phyloP scores from a whole-genome alignment of 2,329 filamentous ascomycete genomes.

The Ustulina deusta region DNA sequence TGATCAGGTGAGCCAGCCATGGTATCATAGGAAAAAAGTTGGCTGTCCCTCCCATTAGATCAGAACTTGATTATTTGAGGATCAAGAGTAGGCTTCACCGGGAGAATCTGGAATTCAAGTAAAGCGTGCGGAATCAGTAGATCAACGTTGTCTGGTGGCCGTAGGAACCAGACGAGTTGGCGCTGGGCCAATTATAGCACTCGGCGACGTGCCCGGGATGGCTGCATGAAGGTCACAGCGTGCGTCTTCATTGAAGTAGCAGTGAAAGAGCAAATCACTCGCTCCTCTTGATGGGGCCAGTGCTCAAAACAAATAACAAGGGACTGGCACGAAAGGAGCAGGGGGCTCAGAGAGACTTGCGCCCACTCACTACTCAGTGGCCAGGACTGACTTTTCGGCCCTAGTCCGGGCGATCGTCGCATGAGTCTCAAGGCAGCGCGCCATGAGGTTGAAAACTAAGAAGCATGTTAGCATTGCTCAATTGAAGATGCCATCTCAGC shows the following conservation, averaged over 20 bases:
- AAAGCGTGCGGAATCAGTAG: neutral
- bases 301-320: conserved; percentile 4
- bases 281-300: conserved; percentile 4
- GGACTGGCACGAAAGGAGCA: neutral
- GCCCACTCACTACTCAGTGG: conserved; percentile 51
- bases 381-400: conserved; percentile 64
- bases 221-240: conserved; percentile 1
- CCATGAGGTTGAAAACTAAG: conserved; percentile 65
- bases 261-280: conserved; percentile 3
- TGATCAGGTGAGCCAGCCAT: conserved; percentile 18
- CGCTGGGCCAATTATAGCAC: neutral
- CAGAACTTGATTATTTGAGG: conserved; percentile 13
- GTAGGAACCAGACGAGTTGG: conserved; percentile 2
- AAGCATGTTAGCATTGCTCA: conserved; percentile 32
- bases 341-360: neutral
- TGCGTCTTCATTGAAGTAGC: neutral
- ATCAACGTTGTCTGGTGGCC: neutral
- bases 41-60: neutral
- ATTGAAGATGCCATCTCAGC: conserved; percentile 48
- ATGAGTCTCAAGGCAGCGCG: conserved; percentile 66
- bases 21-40: conserved; percentile 23
- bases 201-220: neutral
- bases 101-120: conserved; percentile 5
- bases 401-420: conserved; percentile 64
- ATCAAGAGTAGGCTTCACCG: conserved; percentile 1